Conservation (phyloP, 2,329 filamentous ascomycete genomes). For the Mycosphaerella sp. region DNA sequence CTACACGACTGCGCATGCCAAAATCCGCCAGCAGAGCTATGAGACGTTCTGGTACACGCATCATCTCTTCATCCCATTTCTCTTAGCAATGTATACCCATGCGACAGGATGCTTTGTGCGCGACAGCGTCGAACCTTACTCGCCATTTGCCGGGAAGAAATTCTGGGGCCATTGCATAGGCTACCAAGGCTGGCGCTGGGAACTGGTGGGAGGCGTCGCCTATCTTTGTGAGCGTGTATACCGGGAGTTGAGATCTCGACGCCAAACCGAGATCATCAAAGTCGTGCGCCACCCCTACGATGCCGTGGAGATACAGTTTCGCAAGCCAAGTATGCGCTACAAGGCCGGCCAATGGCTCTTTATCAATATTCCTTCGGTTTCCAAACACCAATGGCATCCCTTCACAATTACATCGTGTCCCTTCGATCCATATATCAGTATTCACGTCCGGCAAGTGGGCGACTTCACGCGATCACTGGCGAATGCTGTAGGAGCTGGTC, state of each 20-base stretch:
- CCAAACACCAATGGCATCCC: slow-evolving; percentile 90
- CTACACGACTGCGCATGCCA: slow-evolving; percentile 89
- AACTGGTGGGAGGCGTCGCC: slow-evolving; percentile 74
- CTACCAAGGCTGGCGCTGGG: slow-evolving; percentile 96
- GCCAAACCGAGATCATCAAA: slow-evolving; percentile 82
- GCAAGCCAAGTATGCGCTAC: slow-evolving; percentile 94
- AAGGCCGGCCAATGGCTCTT: slow-evolving; percentile 99
- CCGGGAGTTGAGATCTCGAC: slow-evolving; percentile 77
- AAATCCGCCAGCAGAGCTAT: slow-evolving; percentile 93
- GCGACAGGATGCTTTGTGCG: slow-evolving; percentile 95
- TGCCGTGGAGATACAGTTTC: slow-evolving; percentile 94
- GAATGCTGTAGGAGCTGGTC: slow-evolving; percentile 86
- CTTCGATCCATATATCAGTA: slow-evolving; percentile 86
- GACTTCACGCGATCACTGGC: slow-evolving; percentile 95
- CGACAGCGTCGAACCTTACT: slow-evolving; percentile 63
- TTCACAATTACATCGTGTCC: slow-evolving; percentile 99
- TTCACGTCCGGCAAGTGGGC: slow-evolving; percentile 93
- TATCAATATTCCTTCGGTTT: slow-evolving; percentile 84
- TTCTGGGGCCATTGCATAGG: slow-evolving; percentile 95
- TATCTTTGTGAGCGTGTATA: slow-evolving; percentile 87
- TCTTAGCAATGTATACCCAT: slow-evolving; percentile 91
- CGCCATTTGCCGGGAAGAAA: slow-evolving; percentile 71
- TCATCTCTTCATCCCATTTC: slow-evolving; percentile 94
- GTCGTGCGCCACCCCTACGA: slow-evolving; percentile 96
- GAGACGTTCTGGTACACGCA: slow-evolving; percentile 99